Percentiles rank a stretch among this genome's conserved stretches.
Evolutionary conservation across 1,284 basidiomycete species (phyloP).

Genomic region (Cutaneotrichosporon mucoides): DNA sequence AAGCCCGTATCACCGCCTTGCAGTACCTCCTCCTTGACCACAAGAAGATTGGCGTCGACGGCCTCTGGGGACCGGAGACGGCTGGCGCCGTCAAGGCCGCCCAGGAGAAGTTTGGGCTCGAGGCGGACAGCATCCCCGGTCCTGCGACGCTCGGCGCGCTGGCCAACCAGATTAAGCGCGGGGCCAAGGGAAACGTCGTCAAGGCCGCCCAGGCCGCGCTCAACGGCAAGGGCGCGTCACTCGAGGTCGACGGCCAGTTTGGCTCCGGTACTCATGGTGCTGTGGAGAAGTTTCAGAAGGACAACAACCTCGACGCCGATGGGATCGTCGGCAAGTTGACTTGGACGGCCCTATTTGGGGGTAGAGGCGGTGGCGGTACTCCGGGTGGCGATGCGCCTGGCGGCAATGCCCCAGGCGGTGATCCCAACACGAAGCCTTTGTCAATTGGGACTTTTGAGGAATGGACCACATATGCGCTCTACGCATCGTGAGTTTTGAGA

Average conservation of each 20-base stretch:
- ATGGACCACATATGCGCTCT: no score
- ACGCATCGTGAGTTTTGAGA: no score
- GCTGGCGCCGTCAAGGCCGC: neutral
- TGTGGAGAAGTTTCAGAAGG: neutral
- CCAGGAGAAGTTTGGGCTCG: neutral
- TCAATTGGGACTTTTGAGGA: no score
- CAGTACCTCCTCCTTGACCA: conserved; percentile 7
- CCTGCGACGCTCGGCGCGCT: conserved; percentile 11
- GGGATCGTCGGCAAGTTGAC: conserved; percentile 4
- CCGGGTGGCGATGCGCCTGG: no score
- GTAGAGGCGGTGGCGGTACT: no score
- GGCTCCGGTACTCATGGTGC: conserved; percentile 1
- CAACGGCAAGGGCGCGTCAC: neutral
- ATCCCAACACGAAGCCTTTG: no score
- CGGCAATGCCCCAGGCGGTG: no score
- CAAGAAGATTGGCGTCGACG: conserved; percentile 2
- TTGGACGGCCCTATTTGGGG: conserved; percentile 5
- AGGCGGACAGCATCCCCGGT: conserved; percentile 2
- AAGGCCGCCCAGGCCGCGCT: conserved; percentile 9
- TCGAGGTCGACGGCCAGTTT: conserved; percentile 9
- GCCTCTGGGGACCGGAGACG: conserved; percentile 4
- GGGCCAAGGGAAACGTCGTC: neutral
- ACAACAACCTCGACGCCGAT: neutral
- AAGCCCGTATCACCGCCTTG: neutral
- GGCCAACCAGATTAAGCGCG: neutral